Conservation (phyloP, 352 stramenopile species). For the Globisporangium canariense region DNA sequence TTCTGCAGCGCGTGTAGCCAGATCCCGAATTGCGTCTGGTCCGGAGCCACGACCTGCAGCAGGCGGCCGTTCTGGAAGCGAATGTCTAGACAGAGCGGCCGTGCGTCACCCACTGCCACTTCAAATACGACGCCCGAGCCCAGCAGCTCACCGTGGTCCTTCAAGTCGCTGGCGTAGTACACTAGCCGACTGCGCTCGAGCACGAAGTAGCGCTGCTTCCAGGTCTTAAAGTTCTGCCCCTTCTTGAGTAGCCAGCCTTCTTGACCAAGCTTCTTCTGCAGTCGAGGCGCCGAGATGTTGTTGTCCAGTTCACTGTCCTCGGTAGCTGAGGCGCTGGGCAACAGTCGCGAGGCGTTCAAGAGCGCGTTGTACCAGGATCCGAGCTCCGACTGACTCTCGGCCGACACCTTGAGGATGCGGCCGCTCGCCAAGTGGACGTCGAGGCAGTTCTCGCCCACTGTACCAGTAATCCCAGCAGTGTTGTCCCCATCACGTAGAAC, state of each 20-base stretch:
- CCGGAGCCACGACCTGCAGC: constrained; percentile 58
- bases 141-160: constrained; percentile 34
- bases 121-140: constrained; percentile 71
- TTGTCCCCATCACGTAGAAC: constrained; percentile 28
- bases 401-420: constrained; percentile 42
- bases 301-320: constrained; percentile 1
- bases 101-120: constrained; percentile 44
- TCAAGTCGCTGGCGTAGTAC: constrained; percentile 45
- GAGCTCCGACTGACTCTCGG: constrained; percentile 40
- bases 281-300: neutral
- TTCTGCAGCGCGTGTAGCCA: constrained; percentile 52
- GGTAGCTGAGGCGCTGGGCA: constrained; percentile 1
- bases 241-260: constrained; percentile 78
- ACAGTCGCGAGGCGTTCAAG: constrained; percentile 16
- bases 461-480: constrained; percentile 8
- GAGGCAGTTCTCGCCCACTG: constrained; percentile 25
- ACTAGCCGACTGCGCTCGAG: constrained; percentile 58
- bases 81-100: constrained; percentile 62
- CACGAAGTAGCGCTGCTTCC: constrained; percentile 80
- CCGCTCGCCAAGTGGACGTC: constrained; percentile 46
- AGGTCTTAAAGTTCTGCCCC: constrained; percentile 79
- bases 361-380: constrained; percentile 50
- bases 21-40: constrained; percentile 44
- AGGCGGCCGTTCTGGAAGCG: constrained; percentile 74
- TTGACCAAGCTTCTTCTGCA: constrained; percentile 12